Conservation (phyloP, 768 basidiomycete genomes). For the Tulasnella sp. region DNA sequence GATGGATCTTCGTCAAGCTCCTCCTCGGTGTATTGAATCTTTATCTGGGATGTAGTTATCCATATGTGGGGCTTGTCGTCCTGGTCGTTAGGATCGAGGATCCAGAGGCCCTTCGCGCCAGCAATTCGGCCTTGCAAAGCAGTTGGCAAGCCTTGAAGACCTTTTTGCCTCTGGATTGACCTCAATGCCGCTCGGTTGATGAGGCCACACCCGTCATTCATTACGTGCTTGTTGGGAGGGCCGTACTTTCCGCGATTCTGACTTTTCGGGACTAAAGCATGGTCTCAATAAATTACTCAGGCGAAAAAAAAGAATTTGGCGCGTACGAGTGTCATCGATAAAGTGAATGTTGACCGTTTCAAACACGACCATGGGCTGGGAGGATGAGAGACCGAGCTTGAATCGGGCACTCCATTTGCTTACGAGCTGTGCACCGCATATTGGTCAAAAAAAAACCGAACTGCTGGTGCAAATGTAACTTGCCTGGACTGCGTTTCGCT, state of each 20-base stretch:
- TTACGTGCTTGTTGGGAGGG: slow-evolving; percentile 38
- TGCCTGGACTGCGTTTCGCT: slow-evolving; percentile 57
- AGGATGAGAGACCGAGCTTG: slow-evolving; percentile 64
- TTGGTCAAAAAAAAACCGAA: neutral
- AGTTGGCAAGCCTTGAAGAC: slow-evolving; percentile 49
- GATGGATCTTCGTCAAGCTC: slow-evolving; percentile 20
- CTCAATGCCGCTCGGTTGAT: slow-evolving; percentile 50
- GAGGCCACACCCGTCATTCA: slow-evolving; percentile 62
- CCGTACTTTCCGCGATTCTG: neutral
- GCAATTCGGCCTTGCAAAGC: slow-evolving; percentile 58
- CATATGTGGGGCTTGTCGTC: slow-evolving; percentile 14
- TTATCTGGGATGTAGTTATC: slow-evolving; percentile 35
- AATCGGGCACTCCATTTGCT: slow-evolving; percentile 69
- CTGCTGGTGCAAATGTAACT: neutral
- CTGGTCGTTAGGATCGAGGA: slow-evolving; percentile 29
- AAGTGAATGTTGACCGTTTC: slow-evolving; percentile 46
- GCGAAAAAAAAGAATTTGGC: neutral
- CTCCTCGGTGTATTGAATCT: slow-evolving; percentile 27
- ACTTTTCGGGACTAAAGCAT: neutral
- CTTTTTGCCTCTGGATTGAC: slow-evolving; percentile 44
- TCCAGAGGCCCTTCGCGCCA: slow-evolving; percentile 48
- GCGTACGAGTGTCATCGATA: slow-evolving; percentile 58
- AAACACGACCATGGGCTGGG: slow-evolving; percentile 58
- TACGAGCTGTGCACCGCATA: slow-evolving; percentile 51
- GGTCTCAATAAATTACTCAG: neutral